Conservation (phyloP, 169 alveolate genomes). For the Pseudocohnilembus persalinus region DNA sequence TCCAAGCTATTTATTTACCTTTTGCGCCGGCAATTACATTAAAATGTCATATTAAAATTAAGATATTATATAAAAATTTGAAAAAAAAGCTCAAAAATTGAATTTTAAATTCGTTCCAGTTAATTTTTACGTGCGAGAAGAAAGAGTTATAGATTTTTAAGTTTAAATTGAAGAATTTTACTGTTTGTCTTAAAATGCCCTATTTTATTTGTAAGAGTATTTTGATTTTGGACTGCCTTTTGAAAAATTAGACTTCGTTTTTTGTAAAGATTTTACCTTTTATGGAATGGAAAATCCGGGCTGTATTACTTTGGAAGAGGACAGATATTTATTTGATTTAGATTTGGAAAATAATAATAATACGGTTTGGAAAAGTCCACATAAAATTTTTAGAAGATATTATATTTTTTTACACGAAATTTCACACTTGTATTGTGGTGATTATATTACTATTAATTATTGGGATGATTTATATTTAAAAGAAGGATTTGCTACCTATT, state of each 20-base stretch:
- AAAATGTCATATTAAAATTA: neutral
- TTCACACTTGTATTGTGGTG: constrained; percentile 64
- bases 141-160: neutral
- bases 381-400: constrained; percentile 37
- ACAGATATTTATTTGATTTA: constrained; percentile 34
- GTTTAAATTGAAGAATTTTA: neutral
- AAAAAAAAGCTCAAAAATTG: too few species aligned
- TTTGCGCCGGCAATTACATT: constrained; percentile 7
- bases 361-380: constrained; percentile 31
- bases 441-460: constrained; percentile 58
- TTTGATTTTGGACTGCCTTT: constrained; percentile 42
- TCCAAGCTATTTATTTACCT: constrained; percentile 9
- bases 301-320: constrained; percentile 48
- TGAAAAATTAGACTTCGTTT: constrained; percentile 57
- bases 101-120: too few species aligned
- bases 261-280: constrained; percentile 38
- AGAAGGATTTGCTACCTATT: constrained; percentile 60
- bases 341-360: too few species aligned
- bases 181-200: constrained; percentile 28
- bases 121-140: constrained; percentile 4
- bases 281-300: constrained; percentile 61
- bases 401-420: constrained; percentile 57
- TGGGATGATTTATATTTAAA: constrained; percentile 63
- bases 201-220: constrained; percentile 48
- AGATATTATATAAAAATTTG: too few species aligned